A percentile compares a stretch with the other conserved stretches of the same genome.
Conservation (phyloP, 2,329 filamentous ascomycete genomes). For the Xylariaceae sp. region DNA sequence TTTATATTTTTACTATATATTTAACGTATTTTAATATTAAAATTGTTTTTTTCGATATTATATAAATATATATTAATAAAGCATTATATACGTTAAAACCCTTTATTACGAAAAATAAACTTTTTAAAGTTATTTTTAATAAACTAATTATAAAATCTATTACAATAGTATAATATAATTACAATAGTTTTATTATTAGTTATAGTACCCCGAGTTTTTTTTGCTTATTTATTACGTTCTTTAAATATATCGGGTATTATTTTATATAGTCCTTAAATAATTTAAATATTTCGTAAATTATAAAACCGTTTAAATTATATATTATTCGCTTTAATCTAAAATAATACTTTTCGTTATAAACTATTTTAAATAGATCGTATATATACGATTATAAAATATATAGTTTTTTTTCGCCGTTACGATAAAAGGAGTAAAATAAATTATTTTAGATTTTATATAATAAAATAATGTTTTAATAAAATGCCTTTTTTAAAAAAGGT, state of each 20-base stretch:
- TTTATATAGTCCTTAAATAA: not conserved
- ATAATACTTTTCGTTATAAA: conserved; percentile 1
- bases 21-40: not conserved
- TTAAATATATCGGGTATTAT: not conserved
- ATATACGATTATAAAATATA: not conserved
- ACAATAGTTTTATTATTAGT: not conserved
- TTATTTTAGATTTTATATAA: not conserved
- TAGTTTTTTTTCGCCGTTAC: not conserved
- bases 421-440: not conserved
- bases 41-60: no score
- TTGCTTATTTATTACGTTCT: not conserved
- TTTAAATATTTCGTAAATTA: not conserved
- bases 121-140: not conserved
- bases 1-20: not conserved
- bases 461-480: not conserved
- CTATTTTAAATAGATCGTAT: not conserved
- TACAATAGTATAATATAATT: not conserved
- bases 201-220: not conserved
- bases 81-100: not conserved
- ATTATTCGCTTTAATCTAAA: not conserved
- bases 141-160: not conserved
- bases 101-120: not conserved
- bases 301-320: conserved; percentile 1
- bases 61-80: not conserved
- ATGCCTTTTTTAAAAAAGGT: not conserved